Evolutionary conservation across 2,329 filamentous ascomycete genomes (phyloP).

Genomic region (Aschersonia sp.): DNA sequence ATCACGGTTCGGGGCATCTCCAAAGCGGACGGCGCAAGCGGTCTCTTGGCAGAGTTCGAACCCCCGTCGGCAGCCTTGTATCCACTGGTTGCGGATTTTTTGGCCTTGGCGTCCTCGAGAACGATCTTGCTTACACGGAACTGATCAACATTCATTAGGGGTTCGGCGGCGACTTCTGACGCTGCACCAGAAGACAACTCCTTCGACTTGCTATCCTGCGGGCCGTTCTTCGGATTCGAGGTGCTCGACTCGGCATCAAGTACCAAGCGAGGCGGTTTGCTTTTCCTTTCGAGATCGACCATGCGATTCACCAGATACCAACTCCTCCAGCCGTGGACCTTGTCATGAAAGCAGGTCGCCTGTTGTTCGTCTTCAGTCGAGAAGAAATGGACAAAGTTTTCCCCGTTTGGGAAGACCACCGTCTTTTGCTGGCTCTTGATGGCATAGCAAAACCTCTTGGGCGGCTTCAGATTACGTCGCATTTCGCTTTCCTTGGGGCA

Average conservation of each 20-base stretch:
- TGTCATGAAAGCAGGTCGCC: slow-evolving; percentile 54
- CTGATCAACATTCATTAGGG: slow-evolving; percentile 7
- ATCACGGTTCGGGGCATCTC: slow-evolving; percentile 1
- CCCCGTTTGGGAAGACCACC: slow-evolving; percentile 64
- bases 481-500: slow-evolving; percentile 53
- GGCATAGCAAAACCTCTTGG: slow-evolving; percentile 74
- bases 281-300: slow-evolving; percentile 29
- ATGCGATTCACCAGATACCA: slow-evolving; percentile 76
- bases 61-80: not conserved
- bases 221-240: slow-evolving; percentile 1
- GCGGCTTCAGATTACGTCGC: slow-evolving; percentile 60
- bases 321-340: slow-evolving; percentile 71
- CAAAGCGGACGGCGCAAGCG: not conserved
- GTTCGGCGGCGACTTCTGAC: slow-evolving; percentile 1
- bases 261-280: slow-evolving; percentile 8
- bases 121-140: slow-evolving; percentile 6
- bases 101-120: not conserved
- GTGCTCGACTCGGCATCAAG: not conserved
- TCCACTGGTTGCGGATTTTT: not conserved
- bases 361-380: slow-evolving; percentile 56
- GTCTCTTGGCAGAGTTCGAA: not conserved
- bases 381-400: slow-evolving; percentile 89
- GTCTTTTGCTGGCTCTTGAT: slow-evolving; percentile 88
- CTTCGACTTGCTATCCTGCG: slow-evolving; percentile 1
- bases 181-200: not conserved